Conservation (phyloP, 495 filamentous ascomycete species). For the Chaetomium fimeti region DNA sequence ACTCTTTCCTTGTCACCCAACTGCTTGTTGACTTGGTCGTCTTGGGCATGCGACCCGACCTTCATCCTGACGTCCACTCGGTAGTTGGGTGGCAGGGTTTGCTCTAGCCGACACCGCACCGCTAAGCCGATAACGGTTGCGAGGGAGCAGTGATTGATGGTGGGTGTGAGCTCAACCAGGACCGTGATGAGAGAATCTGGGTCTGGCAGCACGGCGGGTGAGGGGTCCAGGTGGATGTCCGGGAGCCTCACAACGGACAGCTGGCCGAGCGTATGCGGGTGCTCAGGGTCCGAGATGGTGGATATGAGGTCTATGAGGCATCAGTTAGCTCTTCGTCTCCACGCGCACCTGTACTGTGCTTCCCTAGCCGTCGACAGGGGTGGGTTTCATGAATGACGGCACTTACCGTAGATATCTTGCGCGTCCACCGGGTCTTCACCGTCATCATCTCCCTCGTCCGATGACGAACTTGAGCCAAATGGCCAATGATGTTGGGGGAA, state of each 20-base stretch:
- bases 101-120: conserved; percentile 84
- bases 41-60: conserved; percentile 91
- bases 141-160: conserved; percentile 92
- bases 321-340: conserved; percentile 31
- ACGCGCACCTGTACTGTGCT: not conserved
- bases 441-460: conserved; percentile 42
- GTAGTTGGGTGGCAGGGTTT: conserved; percentile 88
- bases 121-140: conserved; percentile 96
- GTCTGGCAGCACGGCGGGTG: conserved; percentile 52
- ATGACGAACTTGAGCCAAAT: conserved; percentile 30
- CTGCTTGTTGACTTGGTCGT: conserved; percentile 93
- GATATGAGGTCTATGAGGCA: conserved; percentile 77
- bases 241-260: conserved; percentile 90
- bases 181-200: conserved; percentile 51
- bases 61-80: conserved; percentile 92
- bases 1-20: conserved; percentile 95
- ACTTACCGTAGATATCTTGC: conserved; percentile 90
- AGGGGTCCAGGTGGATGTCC: conserved; percentile 77
- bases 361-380: not conserved
- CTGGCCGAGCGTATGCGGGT: conserved; percentile 87
- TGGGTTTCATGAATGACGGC: not conserved
- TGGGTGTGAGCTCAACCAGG: conserved; percentile 82
- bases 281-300: conserved; percentile 92
- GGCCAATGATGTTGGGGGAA: conserved; percentile 36
- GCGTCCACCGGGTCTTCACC: conserved; percentile 84